Conservation (phyloP, 805 yeast genomes). For the Zygosaccharomyces rouxii region DNA sequence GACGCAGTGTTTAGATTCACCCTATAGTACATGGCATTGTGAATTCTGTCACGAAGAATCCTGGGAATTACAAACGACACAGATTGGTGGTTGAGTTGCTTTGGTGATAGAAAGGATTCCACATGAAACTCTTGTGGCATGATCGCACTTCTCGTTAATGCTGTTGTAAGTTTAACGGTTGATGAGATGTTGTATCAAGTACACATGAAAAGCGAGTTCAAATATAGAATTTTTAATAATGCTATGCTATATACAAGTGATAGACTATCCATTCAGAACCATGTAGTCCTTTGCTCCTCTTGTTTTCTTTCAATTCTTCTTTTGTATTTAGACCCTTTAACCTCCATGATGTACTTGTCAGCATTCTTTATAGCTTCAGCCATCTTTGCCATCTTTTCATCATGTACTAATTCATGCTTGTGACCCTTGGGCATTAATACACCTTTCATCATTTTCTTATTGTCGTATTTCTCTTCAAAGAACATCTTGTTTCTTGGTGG, state of each 20-base stretch:
- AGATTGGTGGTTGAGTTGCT: slow-evolving; percentile 32
- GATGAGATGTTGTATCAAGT: background rate
- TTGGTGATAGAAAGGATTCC: slow-evolving; percentile 28
- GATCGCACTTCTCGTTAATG: background rate
- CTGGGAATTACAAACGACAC: slow-evolving; percentile 34
- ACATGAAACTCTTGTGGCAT: slow-evolving; percentile 32
- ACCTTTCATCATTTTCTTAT: slow-evolving; percentile 70
- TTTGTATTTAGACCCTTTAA: slow-evolving; percentile 52
- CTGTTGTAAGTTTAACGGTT: background rate
- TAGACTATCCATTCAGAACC: slow-evolving; percentile 12
- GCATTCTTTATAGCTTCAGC: slow-evolving; percentile 60
- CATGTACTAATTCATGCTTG: slow-evolving; percentile 68
- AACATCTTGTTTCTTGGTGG: slow-evolving; percentile 61
- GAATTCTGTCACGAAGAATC: slow-evolving; percentile 30
- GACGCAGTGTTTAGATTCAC: slow-evolving; percentile 24
- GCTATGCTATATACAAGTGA: slow-evolving; percentile 11
- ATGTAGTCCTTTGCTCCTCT: slow-evolving; percentile 15
- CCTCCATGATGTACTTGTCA: slow-evolving; percentile 62
- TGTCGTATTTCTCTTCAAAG: slow-evolving; percentile 70
- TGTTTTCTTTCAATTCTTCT: slow-evolving; percentile 43
- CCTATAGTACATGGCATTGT: slow-evolving; percentile 31
- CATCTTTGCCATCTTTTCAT: slow-evolving; percentile 55
- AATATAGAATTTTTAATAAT: background rate
- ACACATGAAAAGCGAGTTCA: background rate
- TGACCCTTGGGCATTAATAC: slow-evolving; percentile 74